Percentiles rank a stretch among this genome's conserved stretches.
These are phyloP conservation scores for Dictyostelium intermedium DNA, from an alignment of 78 protist species.

Conservation along the genomic window DNA sequence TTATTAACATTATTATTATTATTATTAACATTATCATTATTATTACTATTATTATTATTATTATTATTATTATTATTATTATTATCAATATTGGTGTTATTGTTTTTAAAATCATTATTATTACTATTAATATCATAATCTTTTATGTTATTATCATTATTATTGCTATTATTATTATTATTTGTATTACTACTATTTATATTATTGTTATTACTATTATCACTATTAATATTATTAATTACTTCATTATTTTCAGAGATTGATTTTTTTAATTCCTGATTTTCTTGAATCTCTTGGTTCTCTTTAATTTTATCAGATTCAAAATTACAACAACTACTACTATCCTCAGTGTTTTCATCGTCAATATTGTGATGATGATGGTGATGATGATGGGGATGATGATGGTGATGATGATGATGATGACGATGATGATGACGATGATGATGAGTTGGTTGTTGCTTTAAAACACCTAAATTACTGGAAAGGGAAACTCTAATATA, in stretches of 20 bases:
- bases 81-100: not conserved
- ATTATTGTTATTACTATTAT: not conserved
- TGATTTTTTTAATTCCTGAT: not conserved
- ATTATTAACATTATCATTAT: not conserved
- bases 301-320: not conserved
- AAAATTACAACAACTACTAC: not conserved
- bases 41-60: not conserved
- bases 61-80: not conserved
- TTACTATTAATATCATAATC: not conserved
- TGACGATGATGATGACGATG: slow-evolving; percentile 6
- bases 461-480: not conserved
- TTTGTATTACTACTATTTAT: not conserved
- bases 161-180: not conserved
- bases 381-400: not conserved
- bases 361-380: too few relatives aligned
- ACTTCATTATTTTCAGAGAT: not conserved
- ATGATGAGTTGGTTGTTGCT: not conserved
- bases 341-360: not conserved
- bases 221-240: not conserved
- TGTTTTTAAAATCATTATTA: not conserved
- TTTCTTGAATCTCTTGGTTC: not conserved
- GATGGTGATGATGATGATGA: not conserved
- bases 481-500: slow-evolving; percentile 11
- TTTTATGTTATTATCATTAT: not conserved
- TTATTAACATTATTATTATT: not conserved